A percentile compares a stretch with the other conserved stretches of the same genome.
These are phyloP conservation scores for Immersiella caudata DNA, from an alignment of 495 filamentous ascomycete genomes.

Conservation along the genomic window DNA sequence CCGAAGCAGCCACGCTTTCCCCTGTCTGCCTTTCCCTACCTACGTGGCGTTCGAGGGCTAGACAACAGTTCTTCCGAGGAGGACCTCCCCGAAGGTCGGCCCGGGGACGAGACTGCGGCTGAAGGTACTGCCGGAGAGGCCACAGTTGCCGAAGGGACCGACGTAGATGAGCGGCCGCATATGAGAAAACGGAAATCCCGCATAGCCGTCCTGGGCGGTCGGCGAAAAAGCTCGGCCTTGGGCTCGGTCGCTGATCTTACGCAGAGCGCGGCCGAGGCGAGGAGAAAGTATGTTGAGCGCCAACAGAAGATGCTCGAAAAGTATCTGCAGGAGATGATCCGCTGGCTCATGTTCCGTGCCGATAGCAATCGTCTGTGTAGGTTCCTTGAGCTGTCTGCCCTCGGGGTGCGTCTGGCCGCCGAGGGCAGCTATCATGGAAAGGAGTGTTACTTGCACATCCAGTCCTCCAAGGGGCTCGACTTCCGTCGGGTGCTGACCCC, in stretches of 20 bases:
- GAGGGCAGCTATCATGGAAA: slow-evolving; percentile 98
- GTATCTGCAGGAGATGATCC: slow-evolving; percentile 93
- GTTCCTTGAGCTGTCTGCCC: slow-evolving; percentile 91
- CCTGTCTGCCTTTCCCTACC: slow-evolving; percentile 86
- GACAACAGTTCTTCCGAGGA: slow-evolving; percentile 77
- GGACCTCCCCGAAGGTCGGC: slow-evolving; percentile 59
- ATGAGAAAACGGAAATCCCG: slow-evolving; percentile 65
- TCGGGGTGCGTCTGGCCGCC: slow-evolving; percentile 92
- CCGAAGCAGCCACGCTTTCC: slow-evolving; percentile 87
- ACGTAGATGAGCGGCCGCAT: slow-evolving; percentile 43
- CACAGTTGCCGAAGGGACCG: slow-evolving; percentile 46
- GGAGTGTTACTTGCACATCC: slow-evolving; percentile 90
- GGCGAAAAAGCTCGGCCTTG: slow-evolving; percentile 38
- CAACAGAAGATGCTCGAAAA: slow-evolving; percentile 86
- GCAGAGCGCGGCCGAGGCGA: slow-evolving; percentile 31
- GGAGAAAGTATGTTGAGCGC: slow-evolving; percentile 58
- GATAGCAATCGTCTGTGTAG: slow-evolving; percentile 96
- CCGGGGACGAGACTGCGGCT: slow-evolving; percentile 53
- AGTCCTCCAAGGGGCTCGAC: slow-evolving; percentile 87
- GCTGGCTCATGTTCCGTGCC: slow-evolving; percentile 91
- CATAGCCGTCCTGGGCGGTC: slow-evolving; percentile 51
- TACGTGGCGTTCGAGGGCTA: slow-evolving; percentile 78
- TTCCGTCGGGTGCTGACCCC: slow-evolving; percentile 81
- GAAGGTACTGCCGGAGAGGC: slow-evolving; percentile 44
- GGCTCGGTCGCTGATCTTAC: slow-evolving; percentile 33